Evolutionary conservation across 345 rosid genomes (phyloP), one percentile per base, ranked within the genome.

Genomic region (Alliaria petiolata): DNA sequence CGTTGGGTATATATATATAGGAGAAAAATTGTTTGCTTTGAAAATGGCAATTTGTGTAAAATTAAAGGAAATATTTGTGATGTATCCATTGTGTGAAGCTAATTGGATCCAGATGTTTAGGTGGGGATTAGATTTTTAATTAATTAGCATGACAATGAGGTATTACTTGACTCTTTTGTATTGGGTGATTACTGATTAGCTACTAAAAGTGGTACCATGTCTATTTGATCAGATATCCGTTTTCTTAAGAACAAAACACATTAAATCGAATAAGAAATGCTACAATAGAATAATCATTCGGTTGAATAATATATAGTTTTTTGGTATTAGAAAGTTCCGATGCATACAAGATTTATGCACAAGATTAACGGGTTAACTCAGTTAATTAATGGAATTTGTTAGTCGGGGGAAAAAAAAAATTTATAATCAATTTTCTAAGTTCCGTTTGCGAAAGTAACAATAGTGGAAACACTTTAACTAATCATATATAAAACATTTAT

Each of bases 131-230:
- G 20, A 31, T 4, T 30, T 16, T 34, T 68, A 5, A 69, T 57
- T 69, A 46, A 35, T 56, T 35, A 46, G 4, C n/a, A 33, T 63
- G 74, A 58, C 28, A 69, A 25, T 69, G 65, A 69, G 19, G 19
- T 59, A 0, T 15, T 25, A 69, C 74, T 45, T 9, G 45, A 68
- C 34, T 55, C 72, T 44, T 56, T 57, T 44, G 56, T 45, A 46
- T 34, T 14, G 6, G 35, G 3, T 64, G 57, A 66, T 52, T 51
- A 51, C 40, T 67, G 52, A 36, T 40, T 65, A 14, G 15, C 46
- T 50, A 63, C 40, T 46, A 13, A 13, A 63, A 63, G n/a, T 47
- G 45, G 20, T 19, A 35, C 14, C n/a, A 49, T 63, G 42, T 55
- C 25, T 33, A 46, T 63, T 46, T 47, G 56, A 64, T 36, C 4